phyloP scores from a whole-genome alignment of 2,329 filamentous ascomycete species.

The Xylariaceae sp. region DNA sequence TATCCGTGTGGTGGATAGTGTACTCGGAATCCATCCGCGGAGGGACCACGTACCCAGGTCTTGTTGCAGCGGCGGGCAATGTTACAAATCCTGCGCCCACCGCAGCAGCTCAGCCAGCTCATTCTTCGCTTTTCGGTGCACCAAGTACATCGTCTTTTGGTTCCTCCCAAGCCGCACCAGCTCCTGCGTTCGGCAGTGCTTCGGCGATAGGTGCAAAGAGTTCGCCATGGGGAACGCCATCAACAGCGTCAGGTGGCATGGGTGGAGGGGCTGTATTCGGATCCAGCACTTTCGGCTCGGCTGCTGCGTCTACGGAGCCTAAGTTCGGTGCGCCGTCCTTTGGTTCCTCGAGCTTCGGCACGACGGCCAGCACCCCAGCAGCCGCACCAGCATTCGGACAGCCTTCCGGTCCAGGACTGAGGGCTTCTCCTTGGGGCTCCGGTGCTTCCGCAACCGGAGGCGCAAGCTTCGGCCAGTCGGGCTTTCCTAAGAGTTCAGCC shows the following conservation, averaged over 20 bases:
- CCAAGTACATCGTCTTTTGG: conserved; percentile 34
- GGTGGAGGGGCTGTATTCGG: conserved; percentile 30
- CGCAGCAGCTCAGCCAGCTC: conserved; percentile 25
- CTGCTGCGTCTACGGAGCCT: conserved; percentile 27
- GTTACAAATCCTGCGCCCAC: conserved; percentile 21
- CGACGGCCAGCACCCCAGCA: conserved; percentile 8
- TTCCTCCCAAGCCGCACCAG: conserved; percentile 24
- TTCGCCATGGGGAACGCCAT: conserved; percentile 42
- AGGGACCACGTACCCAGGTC: conserved; percentile 64
- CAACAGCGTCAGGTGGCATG: conserved; percentile 24
- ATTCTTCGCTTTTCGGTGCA: conserved; percentile 14
- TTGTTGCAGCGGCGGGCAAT: conserved; percentile 43
- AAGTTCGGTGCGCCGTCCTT: conserved; percentile 44
- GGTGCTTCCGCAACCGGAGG: conserved; percentile 26
- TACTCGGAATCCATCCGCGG: conserved; percentile 79
- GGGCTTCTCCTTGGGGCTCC: conserved; percentile 47
- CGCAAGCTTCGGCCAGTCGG: conserved; percentile 48
- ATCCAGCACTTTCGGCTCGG: conserved; percentile 34
- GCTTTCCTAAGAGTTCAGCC: conserved; percentile 32
- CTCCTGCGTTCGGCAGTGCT: conserved; percentile 39
- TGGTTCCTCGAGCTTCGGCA: conserved; percentile 30
- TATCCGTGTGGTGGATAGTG: conserved; percentile 85
- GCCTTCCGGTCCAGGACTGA: conserved; percentile 38
- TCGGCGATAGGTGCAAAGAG: conserved; percentile 41
- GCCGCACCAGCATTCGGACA: conserved; percentile 43